phyloP scores from a whole-genome alignment of 2,329 filamentous ascomycete species.

The Leptographium procerum region DNA sequence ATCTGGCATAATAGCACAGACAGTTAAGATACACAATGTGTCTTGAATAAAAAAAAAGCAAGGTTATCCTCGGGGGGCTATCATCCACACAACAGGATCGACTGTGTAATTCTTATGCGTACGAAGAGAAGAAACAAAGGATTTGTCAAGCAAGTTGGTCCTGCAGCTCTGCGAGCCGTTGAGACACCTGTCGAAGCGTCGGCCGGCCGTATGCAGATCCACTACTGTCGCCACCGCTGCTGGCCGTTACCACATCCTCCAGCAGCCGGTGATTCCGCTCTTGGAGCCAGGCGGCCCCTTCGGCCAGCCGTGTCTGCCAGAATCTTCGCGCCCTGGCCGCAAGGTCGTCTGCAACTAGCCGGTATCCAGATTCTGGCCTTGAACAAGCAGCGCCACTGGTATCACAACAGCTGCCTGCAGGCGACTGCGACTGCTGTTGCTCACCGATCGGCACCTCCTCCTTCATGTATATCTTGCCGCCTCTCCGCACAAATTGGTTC shows the following conservation, averaged over 20 bases:
- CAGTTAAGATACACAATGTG: no score
- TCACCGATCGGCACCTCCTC: background rate
- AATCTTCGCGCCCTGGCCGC: background rate
- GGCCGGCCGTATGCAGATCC: conserved; percentile 1
- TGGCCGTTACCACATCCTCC: background rate
- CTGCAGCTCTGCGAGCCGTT: background rate
- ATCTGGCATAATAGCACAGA: background rate
- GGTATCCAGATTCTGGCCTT: background rate
- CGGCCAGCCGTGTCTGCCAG: conserved; percentile 2
- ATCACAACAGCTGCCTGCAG: background rate
- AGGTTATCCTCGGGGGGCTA: no score
- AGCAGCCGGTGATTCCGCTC: conserved; percentile 1
- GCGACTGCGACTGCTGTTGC: background rate
- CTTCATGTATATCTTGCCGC: conserved; percentile 12
- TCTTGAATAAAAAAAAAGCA: no score
- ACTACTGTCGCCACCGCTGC: background rate
- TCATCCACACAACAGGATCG: no score
- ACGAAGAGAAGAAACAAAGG: no score
- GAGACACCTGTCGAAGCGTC: background rate
- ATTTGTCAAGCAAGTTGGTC: background rate
- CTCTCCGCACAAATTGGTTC: conserved; percentile 9
- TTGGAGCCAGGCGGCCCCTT: conserved; percentile 3
- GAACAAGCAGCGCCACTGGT: background rate
- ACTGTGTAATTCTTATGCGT: no score
- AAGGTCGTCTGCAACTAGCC: conserved; percentile 6